Evolutionary conservation across 2,329 filamentous ascomycete genomes (phyloP).

Genomic region (Fusarium palustre): DNA sequence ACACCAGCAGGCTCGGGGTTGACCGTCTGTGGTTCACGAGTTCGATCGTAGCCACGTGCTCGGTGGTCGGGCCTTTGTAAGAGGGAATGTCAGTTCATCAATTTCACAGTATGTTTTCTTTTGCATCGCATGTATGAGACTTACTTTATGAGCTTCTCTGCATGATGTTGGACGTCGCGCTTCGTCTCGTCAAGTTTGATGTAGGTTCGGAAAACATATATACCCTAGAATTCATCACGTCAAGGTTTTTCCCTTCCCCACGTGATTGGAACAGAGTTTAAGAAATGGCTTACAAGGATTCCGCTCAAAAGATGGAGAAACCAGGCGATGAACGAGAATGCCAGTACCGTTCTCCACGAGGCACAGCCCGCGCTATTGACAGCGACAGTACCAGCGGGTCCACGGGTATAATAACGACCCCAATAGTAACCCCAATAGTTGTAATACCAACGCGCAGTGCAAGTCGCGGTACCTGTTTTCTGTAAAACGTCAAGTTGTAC

Average conservation of each 20-base stretch:
- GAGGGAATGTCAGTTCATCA: not conserved
- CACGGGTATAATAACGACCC: not conserved
- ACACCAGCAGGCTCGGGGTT: not conserved
- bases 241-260: too few relatives aligned
- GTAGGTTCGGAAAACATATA: not conserved
- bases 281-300: not conserved
- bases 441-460: not conserved
- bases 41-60: not conserved
- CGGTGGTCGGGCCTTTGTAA: not conserved
- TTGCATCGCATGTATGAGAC: not conserved
- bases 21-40: not conserved
- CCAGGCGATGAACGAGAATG: slow-evolving; percentile 7
- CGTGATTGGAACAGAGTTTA: too few relatives aligned
- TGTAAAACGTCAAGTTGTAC: accelerated
- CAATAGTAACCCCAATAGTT: slow-evolving; percentile 13
- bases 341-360: not conserved
- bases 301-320: slow-evolving; percentile 13
- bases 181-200: slow-evolving; percentile 7
- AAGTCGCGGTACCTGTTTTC: not conserved
- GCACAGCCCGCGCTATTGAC: not conserved
- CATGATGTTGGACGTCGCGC: not conserved
- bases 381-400: not conserved
- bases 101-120: too few relatives aligned
- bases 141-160: slow-evolving; percentile 7
- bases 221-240: not conserved